Evolutionary conservation across 441 rosid genomes (phyloP).

Genomic region (Mallotus repandus): DNA sequence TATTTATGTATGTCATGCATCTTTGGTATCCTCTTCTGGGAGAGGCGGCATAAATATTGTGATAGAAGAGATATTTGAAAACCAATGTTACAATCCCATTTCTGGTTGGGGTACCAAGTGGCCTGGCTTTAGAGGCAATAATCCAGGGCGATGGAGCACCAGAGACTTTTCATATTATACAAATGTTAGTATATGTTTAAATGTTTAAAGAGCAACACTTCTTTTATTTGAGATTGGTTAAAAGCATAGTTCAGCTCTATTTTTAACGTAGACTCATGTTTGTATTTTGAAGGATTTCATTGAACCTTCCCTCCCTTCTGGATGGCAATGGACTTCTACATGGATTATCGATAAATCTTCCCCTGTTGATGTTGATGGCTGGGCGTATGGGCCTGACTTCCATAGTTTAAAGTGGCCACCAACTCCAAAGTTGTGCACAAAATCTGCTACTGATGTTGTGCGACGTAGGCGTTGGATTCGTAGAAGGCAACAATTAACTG

Average conservation of each 20-base stretch:
- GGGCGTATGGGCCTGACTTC: conserved; percentile 65
- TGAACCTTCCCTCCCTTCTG: conserved; percentile 58
- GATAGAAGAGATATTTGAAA: conserved; percentile 65
- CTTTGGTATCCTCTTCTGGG: conserved; percentile 41
- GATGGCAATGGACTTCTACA: conserved; percentile 67
- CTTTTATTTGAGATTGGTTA: conserved; percentile 9
- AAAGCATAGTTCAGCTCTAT: not conserved
- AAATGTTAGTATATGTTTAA: conserved; percentile 37
- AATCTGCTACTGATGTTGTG: conserved; percentile 45
- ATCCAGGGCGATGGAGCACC: conserved; percentile 59
- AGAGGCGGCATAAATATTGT: conserved; percentile 41
- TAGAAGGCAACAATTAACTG: conserved; percentile 39
- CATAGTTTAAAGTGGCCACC: conserved; percentile 63
- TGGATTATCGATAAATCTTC: conserved; percentile 64
- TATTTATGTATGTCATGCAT: conserved; percentile 48
- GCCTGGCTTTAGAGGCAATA: conserved; percentile 40
- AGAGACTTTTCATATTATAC: conserved; percentile 60
- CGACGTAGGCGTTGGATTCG: conserved; percentile 73
- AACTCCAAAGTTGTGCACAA: conserved; percentile 35
- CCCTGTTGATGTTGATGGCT: conserved; percentile 59
- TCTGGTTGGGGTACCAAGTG: conserved; percentile 54
- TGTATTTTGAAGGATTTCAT: conserved; percentile 51
- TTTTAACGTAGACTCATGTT: conserved; percentile 13
- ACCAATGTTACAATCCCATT: conserved; percentile 46
- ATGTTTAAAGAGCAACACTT: not conserved